Conservation (phyloP, 2,329 filamentous ascomycete species). For the Tricladium varicosporioides region DNA sequence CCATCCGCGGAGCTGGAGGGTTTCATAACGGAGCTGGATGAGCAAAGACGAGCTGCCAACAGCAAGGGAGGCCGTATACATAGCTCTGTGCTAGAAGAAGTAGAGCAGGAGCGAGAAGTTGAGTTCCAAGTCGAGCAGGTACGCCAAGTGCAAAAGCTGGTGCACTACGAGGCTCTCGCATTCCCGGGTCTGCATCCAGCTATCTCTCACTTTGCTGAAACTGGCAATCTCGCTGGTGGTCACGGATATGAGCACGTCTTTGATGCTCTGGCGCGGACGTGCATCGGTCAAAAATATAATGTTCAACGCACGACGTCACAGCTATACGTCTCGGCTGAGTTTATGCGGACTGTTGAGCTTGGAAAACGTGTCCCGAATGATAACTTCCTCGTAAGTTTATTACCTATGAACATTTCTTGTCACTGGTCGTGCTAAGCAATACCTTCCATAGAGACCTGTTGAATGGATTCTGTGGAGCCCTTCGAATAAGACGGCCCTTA, state of each 20-base stretch:
- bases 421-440: conserved; percentile 43
- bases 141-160: conserved; percentile 43
- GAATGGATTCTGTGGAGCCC: conserved; percentile 39
- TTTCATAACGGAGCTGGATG: conserved; percentile 37
- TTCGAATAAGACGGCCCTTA: conserved; percentile 34
- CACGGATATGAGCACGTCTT: conserved; percentile 43
- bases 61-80: conserved; percentile 44
- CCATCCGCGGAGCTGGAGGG: conserved; percentile 26
- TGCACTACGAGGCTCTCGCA: conserved; percentile 35
- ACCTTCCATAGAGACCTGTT: conserved; percentile 50
- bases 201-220: conserved; percentile 44
- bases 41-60: conserved; percentile 36
- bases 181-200: conserved; percentile 48
- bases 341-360: conserved; percentile 43
- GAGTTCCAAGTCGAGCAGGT: conserved; percentile 44
- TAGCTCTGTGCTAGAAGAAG: conserved; percentile 56
- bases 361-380: conserved; percentile 37
- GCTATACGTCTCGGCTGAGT: conserved; percentile 46
- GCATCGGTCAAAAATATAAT: conserved; percentile 36
- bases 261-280: conserved; percentile 39
- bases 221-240: conserved; percentile 41
- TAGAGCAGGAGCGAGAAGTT: conserved; percentile 45
- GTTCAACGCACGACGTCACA: conserved; percentile 25
- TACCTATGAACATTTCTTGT: conserved; percentile 42
- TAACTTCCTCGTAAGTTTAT: conserved; percentile 33